Base-by-base conservation (phyloP, 345 rosid species). In the Trapa bicornis region DNA sequence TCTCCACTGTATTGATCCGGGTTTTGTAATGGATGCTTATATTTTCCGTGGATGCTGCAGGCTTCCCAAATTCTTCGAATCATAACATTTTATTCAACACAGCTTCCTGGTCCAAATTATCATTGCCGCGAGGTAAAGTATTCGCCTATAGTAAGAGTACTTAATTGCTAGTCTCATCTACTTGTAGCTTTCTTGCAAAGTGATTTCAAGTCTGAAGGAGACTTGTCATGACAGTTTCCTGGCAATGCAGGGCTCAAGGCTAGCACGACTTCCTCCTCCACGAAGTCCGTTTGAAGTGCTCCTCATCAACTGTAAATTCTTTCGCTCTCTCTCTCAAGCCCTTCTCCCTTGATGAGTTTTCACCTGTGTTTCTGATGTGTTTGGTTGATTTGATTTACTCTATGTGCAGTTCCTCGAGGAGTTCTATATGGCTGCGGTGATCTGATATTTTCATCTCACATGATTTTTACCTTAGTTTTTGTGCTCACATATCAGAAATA, bases 91-190 rank as follows among this genome's bases (percentile, higher is more conserved):
- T 95, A 89, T 73, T 84, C 99, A 5, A 95, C 99, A 29, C 97
- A 89, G 82, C 97, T 90, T 79, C 98, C 98, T 15, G 98, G 98
- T 67, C 98, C 98, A 64, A 93, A 93, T 73, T 90, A 93, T 71
- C 98, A 93, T 72, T 93, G 98, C 71, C 92, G 94, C 0, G 94
- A 88, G 98, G 98, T 91, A 85, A 8, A 65, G 11, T 32, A 15
- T 32, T 32, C 37, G 1, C 37, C 35, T 0, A 1, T 10, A 58
- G 37, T 11, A 4, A 54, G 33, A 22, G n/a, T 35, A 50, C 9
- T 32, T 58, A 58, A 12, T 58, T 35, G 37, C 15, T 58, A 1
- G 11, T 58, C 16, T 35, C 5, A 68, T 29, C 13, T 12, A 33
- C 4, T 35, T 61, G 3, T 58, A 10, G 38, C 38, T 58, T n/a